Evolutionary conservation across 2,329 filamentous ascomycete genomes (phyloP), one percentile per base, ranked within the genome.

Genomic region (Cadophora sp.): DNA sequence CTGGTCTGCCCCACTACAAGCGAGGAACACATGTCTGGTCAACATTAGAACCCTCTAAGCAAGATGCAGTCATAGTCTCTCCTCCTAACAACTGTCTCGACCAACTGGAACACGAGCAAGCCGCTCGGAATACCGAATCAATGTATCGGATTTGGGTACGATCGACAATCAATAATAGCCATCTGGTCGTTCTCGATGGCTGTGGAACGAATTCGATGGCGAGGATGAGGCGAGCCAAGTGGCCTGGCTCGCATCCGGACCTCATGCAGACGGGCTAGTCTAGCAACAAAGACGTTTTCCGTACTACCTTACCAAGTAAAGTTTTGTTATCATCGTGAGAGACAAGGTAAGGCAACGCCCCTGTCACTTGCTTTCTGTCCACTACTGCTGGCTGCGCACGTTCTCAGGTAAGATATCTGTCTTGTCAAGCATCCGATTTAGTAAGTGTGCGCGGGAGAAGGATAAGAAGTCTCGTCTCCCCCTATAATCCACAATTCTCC

Each of bases 31-130:
- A 53, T 53, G 50, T 45, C 48, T 39, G 22, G 41, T n/a, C 59
- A 58, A 39, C n/a, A n/a, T n/a, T n/a, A n/a, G n/a, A n/a, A n/a
- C 51, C 13, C 33, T 48, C 51, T 65, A 68, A 64, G 68, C 67
- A 70, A 43, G 66, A 70, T 67, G 59, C 48, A 66, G 66, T 69
- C 68, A 69, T 70, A 67, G 68, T 64, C 13, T 24, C 20, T 47
- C 27, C 27, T 9, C n/a, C 30, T 45, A 45, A n/a, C 51, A 47
- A 33, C n/a, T 16, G 18, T 45, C 36, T 65, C 50, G 20, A 33
- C 62, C 61, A 48, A 51, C 51, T 24, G 39, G 45, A 53, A 36
- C 51, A 27, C 36, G 18, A 62, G 51, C 53, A 64, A 58, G 64
- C 60, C 4, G 62, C 58, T 60, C 61, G 22, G 36, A 64, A 62